These are phyloP conservation scores for Sequoia sempervirens DNA, from an alignment of 75 land plant genomes.

Conservation along the genomic window DNA sequence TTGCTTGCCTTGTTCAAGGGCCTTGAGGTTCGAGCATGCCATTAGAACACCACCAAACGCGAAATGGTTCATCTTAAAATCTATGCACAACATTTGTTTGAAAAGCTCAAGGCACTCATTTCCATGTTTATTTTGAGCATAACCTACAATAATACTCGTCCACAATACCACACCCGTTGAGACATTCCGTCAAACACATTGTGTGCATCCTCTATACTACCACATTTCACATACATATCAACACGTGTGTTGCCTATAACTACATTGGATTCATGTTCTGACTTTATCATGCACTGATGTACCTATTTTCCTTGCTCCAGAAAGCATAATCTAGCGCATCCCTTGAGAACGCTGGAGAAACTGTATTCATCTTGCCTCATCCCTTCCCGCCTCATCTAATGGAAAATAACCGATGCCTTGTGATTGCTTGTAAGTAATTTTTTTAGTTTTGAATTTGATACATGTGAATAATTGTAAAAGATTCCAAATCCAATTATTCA, in stretches of 20 bases:
- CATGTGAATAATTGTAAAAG: background rate
- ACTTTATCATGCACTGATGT: constrained; percentile 11
- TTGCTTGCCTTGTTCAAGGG: constrained; percentile 8
- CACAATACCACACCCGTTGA: constrained; percentile 13
- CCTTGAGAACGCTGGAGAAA: constrained; percentile 26
- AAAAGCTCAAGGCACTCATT: constrained; percentile 12
- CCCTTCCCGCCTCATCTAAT: constrained; percentile 8
- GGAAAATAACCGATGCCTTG: constrained; percentile 12
- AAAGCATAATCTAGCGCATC: constrained; percentile 10
- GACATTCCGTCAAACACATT: constrained; percentile 22
- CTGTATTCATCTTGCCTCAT: constrained; percentile 17
- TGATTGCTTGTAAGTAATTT: background rate
- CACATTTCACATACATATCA: constrained; percentile 20
- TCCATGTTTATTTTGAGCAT: constrained; percentile 3
- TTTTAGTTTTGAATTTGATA: background rate
- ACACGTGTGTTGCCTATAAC: constrained; percentile 19
- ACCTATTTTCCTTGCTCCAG: constrained; percentile 26
- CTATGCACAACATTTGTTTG: background rate
- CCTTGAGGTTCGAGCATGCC: constrained; percentile 7
- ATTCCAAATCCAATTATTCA: background rate
- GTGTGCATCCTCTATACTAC: constrained; percentile 18
- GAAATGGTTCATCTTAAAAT: background rate
- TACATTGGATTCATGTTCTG: constrained; percentile 7
- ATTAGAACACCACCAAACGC: constrained; percentile 12
- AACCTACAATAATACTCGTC: constrained; percentile 23